Evolutionary conservation across 305 asterid genomes (phyloP), one percentile per base, ranked within the genome.

Genomic region (Salvia sclarea): DNA sequence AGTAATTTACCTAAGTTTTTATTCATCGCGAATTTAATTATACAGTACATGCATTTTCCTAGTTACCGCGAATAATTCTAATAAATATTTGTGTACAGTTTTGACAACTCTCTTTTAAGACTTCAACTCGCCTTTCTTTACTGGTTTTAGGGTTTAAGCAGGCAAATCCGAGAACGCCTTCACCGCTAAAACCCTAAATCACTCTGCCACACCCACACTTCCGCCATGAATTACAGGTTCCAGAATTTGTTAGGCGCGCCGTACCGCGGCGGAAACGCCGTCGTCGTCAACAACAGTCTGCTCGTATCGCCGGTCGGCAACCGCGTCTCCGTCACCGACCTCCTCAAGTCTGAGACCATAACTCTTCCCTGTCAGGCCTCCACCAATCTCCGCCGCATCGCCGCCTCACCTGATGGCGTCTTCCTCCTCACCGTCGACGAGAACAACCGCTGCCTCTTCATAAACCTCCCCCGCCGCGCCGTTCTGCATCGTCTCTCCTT

Each of bases 181-280:
- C 72, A 14, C 74, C 44, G 28, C 66, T 63, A 66, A 62, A 66
- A 49, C 45, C 71, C 71, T 25, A 6, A 52, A 59, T 43, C 64
- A 57, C 53, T 58, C 4, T 40, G 30, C 33, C 75, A 10, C 67
- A 20, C 62, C 22, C 77, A 43, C 53, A 48, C 22, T 35, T 28
- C 33, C 71, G 30, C 76, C 68, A 92, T 90, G 97, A 92, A 90
- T 66, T 92, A 86, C 83, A 79, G 92, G 68, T 92, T 90, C 83
- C 92, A 83, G n/a, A 94, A 94, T 68, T 90, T 89, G 18, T 82
- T 94, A 10, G 99, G 99, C 61, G 96, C 99, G 25, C 99, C 99
- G n/a, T 94, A 91, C 78, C 88, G 96, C 75, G 97, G 99, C 58
- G 97, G 99, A n/a, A 91, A 87, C 73, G 92, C 77, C 71, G 76